Evolutionary conservation across 768 basidiomycete species (phyloP).

Genomic region (Macrolepiota fuliginosa): DNA sequence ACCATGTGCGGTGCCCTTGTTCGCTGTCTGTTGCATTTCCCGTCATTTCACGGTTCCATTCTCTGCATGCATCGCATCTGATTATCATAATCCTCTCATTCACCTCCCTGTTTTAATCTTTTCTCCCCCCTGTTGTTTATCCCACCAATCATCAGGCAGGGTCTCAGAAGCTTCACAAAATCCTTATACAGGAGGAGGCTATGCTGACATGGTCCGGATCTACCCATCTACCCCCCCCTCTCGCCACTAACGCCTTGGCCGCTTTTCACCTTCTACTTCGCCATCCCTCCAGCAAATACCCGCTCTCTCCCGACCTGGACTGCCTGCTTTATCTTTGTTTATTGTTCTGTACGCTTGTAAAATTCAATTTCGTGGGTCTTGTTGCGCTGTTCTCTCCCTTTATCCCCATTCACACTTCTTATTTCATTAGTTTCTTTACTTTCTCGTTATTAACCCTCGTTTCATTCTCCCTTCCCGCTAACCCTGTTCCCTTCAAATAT

Average conservation of each 20-base stretch:
- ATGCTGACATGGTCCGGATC: not conserved
- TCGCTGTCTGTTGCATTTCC: not conserved
- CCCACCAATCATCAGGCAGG: not conserved
- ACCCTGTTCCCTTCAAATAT: not conserved
- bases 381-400: not conserved
- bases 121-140: not conserved
- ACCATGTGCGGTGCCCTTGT: not conserved
- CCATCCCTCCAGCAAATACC: no score
- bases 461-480: not conserved
- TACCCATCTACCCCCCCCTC: not conserved
- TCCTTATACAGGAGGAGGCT: not conserved
- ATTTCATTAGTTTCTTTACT: not conserved
- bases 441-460: not conserved
- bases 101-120: not conserved
- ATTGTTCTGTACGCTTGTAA: conserved; percentile 2
- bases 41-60: not conserved
- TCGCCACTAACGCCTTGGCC: no score
- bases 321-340: not conserved
- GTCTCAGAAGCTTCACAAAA: not conserved
- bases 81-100: not conserved
- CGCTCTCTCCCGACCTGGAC: not conserved
- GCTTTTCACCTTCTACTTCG: not conserved
- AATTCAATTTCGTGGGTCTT: not conserved
- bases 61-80: conserved; percentile 3
- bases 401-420: not conserved